A percentile compares a stretch with the other conserved stretches of the same genome.
These are phyloP conservation scores for Pseudopyrenochaeta lycopersici DNA, from an alignment of 2,329 filamentous ascomycete genomes.

Conservation along the genomic window DNA sequence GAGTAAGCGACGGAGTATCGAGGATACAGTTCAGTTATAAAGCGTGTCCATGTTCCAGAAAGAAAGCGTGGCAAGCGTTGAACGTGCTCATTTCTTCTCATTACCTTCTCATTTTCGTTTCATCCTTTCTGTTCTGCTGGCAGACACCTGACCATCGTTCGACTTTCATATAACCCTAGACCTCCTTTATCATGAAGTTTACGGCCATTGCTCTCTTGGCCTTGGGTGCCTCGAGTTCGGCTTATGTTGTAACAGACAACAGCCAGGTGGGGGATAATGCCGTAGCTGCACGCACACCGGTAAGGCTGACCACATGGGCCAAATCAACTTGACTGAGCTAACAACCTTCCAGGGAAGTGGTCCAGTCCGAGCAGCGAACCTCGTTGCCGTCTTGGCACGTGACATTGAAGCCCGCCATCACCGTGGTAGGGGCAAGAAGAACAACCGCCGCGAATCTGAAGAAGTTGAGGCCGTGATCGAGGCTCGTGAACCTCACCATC, in stretches of 20 bases:
- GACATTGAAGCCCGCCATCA: slow-evolving; percentile 25
- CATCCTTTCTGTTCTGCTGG: slow-evolving; percentile 41
- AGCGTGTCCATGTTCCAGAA: slow-evolving; percentile 29
- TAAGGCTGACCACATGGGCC: slow-evolving; percentile 14
- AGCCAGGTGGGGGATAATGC: slow-evolving; percentile 25
- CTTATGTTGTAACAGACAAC: slow-evolving; percentile 43
- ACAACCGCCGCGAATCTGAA: neutral
- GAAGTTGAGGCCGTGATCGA: neutral
- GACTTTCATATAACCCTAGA: slow-evolving; percentile 13
- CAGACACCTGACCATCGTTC: slow-evolving; percentile 34
- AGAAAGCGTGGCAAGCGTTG: slow-evolving; percentile 31
- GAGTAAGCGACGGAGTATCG: slow-evolving; percentile 10
- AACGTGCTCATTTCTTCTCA: slow-evolving; percentile 48
- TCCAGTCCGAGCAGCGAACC: slow-evolving; percentile 24
- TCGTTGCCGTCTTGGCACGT: slow-evolving; percentile 34
- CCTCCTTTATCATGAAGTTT: slow-evolving; percentile 42
- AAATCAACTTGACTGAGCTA: slow-evolving; percentile 3
- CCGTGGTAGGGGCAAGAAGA: slow-evolving; percentile 12
- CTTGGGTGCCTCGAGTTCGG: slow-evolving; percentile 41
- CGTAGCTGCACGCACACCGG: slow-evolving; percentile 38
- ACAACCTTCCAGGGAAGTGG: slow-evolving; percentile 33
- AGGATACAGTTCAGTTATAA: slow-evolving; percentile 32
- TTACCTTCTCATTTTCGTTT: slow-evolving; percentile 36
- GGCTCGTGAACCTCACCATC: slow-evolving; percentile 10
- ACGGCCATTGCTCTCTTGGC: slow-evolving; percentile 39